Percentiles rank a stretch among this genome's conserved stretches.
These are phyloP conservation scores for Inonotus hispidus DNA, from an alignment of 1,284 basidiomycete species.

Conservation along the genomic window DNA sequence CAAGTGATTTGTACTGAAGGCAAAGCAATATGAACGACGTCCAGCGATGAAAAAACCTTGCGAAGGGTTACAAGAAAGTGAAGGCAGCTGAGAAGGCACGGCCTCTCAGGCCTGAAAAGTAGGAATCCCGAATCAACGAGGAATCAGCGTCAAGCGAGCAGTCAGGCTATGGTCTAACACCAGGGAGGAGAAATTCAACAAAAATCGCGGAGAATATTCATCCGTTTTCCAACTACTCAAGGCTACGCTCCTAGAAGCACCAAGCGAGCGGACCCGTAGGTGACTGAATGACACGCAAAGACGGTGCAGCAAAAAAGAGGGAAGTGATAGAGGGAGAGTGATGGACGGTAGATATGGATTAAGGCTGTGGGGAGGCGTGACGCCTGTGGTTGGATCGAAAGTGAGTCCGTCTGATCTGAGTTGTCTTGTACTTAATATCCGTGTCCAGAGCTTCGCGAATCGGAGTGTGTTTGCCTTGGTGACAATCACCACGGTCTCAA, in stretches of 20 bases:
- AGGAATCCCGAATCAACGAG: constrained; percentile 1
- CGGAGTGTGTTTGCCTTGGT: constrained; percentile 12
- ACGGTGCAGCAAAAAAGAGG: not conserved
- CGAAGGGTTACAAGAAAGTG: constrained; percentile 5
- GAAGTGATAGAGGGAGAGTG: not conserved
- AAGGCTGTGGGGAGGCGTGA: not conserved
- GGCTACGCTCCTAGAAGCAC: not conserved
- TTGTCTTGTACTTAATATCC: not conserved
- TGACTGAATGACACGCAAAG: not conserved
- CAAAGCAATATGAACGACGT: constrained; percentile 6
- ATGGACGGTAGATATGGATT: not conserved
- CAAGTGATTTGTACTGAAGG: not conserved
- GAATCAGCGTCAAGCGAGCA: constrained; percentile 14
- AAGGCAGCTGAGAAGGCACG: constrained; percentile 15
- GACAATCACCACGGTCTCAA: constrained; percentile 4
- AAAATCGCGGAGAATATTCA: not conserved
- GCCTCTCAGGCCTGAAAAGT: constrained; percentile 11
- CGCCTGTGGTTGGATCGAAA: constrained; percentile 1
- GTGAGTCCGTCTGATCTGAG: constrained; percentile 2
- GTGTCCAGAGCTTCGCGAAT: not conserved
- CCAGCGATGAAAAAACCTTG: not conserved
- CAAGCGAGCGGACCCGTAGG: not conserved
- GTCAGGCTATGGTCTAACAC: not conserved
- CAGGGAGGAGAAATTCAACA: not conserved
- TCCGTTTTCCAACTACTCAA: not conserved